Percentiles rank a stretch among this genome's conserved stretches.
Conservation (phyloP, 148 eudicot genomes). For the Chenopodium quinoa region DNA sequence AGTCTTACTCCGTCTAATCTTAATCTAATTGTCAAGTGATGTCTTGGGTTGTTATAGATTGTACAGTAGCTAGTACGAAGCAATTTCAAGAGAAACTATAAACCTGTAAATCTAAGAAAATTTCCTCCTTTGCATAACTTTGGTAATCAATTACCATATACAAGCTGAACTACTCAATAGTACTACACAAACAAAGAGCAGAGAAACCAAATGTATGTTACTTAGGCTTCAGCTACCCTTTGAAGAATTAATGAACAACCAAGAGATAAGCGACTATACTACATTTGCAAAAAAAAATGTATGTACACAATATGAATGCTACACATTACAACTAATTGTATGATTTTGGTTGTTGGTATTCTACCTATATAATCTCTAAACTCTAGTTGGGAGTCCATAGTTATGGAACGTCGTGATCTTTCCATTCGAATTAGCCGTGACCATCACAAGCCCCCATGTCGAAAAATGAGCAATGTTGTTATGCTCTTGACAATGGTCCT, state of each 20-base stretch:
- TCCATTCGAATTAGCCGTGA: constrained; percentile 58
- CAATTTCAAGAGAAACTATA: too few relatives aligned
- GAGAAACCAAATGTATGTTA: neutral
- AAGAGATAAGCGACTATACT: neutral
- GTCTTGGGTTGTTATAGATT: too few relatives aligned
- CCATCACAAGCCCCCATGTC: constrained; percentile 73
- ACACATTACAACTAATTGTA: neutral
- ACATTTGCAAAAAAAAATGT: neutral
- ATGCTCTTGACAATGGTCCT: constrained; percentile 6
- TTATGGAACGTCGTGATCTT: constrained; percentile 62
- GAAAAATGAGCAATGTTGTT: constrained; percentile 21
- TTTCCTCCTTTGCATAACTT: neutral
- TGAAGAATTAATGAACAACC: neutral
- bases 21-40: too few relatives aligned
- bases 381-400: constrained; percentile 59
- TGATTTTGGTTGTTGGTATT: neutral
- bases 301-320: neutral
- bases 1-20: too few relatives aligned
- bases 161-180: neutral
- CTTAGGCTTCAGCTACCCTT: neutral
- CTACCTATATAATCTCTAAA: constrained; percentile 23
- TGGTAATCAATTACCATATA: neutral
- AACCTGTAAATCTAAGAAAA: neutral
- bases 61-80: too few relatives aligned
- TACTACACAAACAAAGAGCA: neutral